A percentile compares a stretch with the other conserved stretches of the same genome.
phyloP scores from a whole-genome alignment of 306 rosid genomes.

The Elaeagnus macrophylla region DNA sequence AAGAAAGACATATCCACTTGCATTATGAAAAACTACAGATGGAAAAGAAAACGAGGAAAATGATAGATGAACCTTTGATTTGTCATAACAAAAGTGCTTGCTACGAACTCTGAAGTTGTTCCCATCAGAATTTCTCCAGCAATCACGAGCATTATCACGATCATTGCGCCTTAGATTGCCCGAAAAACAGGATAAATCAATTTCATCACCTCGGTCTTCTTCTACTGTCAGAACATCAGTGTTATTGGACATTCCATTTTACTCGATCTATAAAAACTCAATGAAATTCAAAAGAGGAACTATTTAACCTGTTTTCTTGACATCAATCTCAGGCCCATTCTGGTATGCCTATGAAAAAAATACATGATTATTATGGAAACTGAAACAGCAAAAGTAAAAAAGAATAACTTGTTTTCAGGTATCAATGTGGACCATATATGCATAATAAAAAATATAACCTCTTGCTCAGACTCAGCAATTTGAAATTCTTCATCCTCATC shows the following conservation, averaged over 20 bases:
- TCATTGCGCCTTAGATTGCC: slow-evolving; percentile 71
- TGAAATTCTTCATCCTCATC: slow-evolving; percentile 96
- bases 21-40: slow-evolving; percentile 1
- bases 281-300: slow-evolving; percentile 3
- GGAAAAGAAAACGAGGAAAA: background rate
- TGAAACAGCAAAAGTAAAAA: background rate
- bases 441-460: slow-evolving; percentile 38
- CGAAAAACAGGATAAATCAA: slow-evolving; percentile 83
- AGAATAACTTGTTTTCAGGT: background rate
- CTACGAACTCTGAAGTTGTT: slow-evolving; percentile 93
- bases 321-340: slow-evolving; percentile 46
- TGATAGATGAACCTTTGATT: slow-evolving; percentile 57
- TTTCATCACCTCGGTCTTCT: slow-evolving; percentile 65
- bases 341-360: slow-evolving; percentile 45
- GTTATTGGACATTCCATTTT: slow-evolving; percentile 21
- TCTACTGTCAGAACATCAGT: slow-evolving; percentile 37
- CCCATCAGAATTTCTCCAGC: slow-evolving; percentile 94
- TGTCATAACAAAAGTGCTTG: slow-evolving; percentile 77
- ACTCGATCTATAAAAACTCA: background rate
- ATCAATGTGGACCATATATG: slow-evolving; percentile 10
- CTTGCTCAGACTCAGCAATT: slow-evolving; percentile 80
- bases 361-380: background rate
- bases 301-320: slow-evolving; percentile 51
- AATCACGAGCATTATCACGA: slow-evolving; percentile 80
- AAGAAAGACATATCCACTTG: background rate